These are phyloP conservation scores for Arxiozyma telluris DNA, from an alignment of 1,139 yeast species.

Conservation along the genomic window DNA sequence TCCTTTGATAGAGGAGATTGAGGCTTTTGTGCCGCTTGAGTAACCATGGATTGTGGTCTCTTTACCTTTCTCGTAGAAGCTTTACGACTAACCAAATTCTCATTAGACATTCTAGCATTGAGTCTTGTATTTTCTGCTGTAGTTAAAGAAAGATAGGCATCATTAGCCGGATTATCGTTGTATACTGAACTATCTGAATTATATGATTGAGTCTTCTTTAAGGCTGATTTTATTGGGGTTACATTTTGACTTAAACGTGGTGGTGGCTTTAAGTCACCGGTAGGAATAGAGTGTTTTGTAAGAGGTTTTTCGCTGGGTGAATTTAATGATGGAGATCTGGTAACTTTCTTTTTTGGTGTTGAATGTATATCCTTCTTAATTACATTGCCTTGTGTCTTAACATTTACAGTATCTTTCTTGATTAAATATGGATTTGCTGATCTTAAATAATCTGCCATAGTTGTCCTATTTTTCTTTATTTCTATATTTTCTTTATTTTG, in stretches of 20 bases:
- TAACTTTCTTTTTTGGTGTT: neutral
- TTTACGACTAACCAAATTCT: slow-evolving; percentile 25
- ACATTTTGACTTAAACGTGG: neutral
- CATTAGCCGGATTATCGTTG: slow-evolving; percentile 39
- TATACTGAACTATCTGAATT: slow-evolving; percentile 20
- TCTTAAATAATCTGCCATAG: slow-evolving; percentile 20
- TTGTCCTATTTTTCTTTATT: neutral
- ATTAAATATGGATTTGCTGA: slow-evolving; percentile 19
- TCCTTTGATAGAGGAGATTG: slow-evolving; percentile 14
- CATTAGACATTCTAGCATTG: slow-evolving; percentile 47
- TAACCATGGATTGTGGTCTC: slow-evolving; percentile 19
- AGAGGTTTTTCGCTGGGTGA: neutral
- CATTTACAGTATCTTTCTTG: neutral
- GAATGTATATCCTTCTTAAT: neutral
- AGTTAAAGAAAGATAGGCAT: slow-evolving; percentile 57
- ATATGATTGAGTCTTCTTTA: slow-evolving; percentile 35
- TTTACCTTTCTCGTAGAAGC: slow-evolving; percentile 1
- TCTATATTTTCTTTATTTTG: neutral
- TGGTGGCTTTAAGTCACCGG: slow-evolving; percentile 4
- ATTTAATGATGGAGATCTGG: neutral
- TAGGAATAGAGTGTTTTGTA: neutral
- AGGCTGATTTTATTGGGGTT: slow-evolving; percentile 53
- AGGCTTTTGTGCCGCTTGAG: slow-evolving; percentile 2
- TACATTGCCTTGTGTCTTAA: neutral
- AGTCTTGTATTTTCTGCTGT: slow-evolving; percentile 72